Base-by-base conservation (phyloP, 306 rosid genomes). In the Arachis stenosperma region DNA sequence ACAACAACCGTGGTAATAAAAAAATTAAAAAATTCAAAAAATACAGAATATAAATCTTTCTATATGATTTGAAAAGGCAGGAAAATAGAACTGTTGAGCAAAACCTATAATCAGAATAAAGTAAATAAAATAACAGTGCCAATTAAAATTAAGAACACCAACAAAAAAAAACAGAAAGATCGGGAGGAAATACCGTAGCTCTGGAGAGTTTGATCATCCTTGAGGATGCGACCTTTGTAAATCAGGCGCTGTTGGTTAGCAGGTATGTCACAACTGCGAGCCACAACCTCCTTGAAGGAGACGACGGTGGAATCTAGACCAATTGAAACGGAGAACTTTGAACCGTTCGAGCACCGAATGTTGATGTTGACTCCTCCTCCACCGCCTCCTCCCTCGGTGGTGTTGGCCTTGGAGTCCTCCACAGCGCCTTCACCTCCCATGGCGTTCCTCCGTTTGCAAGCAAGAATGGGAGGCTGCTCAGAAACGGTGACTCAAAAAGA, bases 191-290 rank as follows among this genome's bases (percentile, higher is more conserved):
- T 87, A 92, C 97, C 96, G 65, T 89, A 89, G 90, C 89, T 92
- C 60, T 63, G 78, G 39, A 92, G 88, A 12, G 92, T 76, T 71
- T 92, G 91, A 71, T 92, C 97, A 15, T 92, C 90, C 85, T 89
- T 88, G 50, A 92, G 84, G 79, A 92, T 92, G 83, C 96, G 89
- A 2, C 97, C 97, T 75, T 92, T 89, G 78, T 92, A 92, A 84
- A 92, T 92, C 89, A 92, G 81, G 12, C 97, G 87, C 78, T 92
- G 97, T 69, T 86, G 92, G 59, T 88, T 83, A 37, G 91, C 52
- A 2, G 89, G 86, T 63, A 89, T 80, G 64, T 88, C 88, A 60
- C 89, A 83, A 55, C 75, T 82, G 27, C 69, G 78, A 10, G 93
- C 85, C 9, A 92, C 81, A 12, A 22, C 63, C 0, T 83, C 88